Evolutionary conservation across 2,329 filamentous ascomycete genomes (phyloP), one percentile per base, ranked within the genome.

Genomic region (Alternaria sp.): DNA sequence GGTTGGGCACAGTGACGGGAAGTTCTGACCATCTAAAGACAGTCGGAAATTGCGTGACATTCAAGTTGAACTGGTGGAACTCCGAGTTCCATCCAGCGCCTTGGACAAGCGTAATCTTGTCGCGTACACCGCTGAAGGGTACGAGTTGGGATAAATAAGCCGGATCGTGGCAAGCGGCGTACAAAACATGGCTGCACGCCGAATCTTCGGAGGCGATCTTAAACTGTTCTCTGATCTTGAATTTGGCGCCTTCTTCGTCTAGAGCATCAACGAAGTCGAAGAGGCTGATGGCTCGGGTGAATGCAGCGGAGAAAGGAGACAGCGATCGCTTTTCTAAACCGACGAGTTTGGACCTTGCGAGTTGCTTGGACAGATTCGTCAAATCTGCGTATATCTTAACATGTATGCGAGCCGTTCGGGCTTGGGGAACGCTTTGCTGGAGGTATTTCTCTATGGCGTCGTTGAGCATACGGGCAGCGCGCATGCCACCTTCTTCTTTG

Each of bases 131-230:
- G 46, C 78, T 79, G 68, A 86, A 85, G 8, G 85, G 85, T 6
- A 82, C 85, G 25, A 90, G 79, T 51, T 88, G 82, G 8, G 85
- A 83, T 49, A 88, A 77, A 71, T 90, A 89, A 54, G 85, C 84
- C 23, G 81, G 81, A 67, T 90, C 86, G 67, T 90, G 87, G 69
- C 88, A 90, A 43, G 85, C 87, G 6, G 87, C 89, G 61, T 89
- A 87, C 70, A 86, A 87, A 36, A 91, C 88, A 72, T 89, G 88
- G 67, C 86, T 87, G 79, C 89, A 91, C 70, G 89, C 86, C 4
- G 82, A 78, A 67, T 87, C 87, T 49, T 88, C 85, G 32, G 82
- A 84, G 63, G 87, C 88, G 2, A 89, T 79, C 6, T 81, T 79
- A 72, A 83, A 80, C 63, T 67, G 80, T 68, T 80, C 67, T 71